Conservation (phyloP, 305 asterid species). For the Fraxinus albicans region DNA sequence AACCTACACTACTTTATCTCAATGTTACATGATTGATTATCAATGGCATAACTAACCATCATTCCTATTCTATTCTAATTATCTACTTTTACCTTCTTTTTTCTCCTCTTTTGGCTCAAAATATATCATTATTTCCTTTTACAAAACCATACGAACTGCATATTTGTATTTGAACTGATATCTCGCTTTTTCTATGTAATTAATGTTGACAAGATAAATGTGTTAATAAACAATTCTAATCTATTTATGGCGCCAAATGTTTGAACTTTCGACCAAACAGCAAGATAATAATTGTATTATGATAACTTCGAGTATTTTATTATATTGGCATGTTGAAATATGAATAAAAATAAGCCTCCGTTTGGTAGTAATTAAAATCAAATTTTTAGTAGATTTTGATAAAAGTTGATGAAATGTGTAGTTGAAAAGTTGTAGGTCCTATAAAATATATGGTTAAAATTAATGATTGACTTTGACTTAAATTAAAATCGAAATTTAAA, state of each 20-base stretch:
- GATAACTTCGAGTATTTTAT: background rate
- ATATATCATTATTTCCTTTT: no score
- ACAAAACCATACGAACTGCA: background rate
- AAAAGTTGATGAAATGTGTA: no score
- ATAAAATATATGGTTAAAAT: no score
- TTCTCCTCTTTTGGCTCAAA: background rate
- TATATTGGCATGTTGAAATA: no score
- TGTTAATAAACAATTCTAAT: no score
- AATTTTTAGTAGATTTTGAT: no score
- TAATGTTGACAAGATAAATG: background rate
- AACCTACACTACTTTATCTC: no score
- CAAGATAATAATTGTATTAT: background rate
- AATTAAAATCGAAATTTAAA: no score
- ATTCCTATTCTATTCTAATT: background rate
- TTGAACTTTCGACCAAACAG: background rate
- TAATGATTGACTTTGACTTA: no score
- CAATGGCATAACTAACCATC: conserved; percentile 6
- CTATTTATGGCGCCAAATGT: background rate
- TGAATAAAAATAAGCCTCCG: no score
- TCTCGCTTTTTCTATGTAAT: background rate
- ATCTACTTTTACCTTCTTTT: background rate
- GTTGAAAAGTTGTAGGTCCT: no score
- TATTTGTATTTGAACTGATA: background rate
- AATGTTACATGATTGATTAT: background rate
- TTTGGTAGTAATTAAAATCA: no score